phyloP scores from a whole-genome alignment of 176 grass and related monocot species.

The Triticum aestivum region DNA sequence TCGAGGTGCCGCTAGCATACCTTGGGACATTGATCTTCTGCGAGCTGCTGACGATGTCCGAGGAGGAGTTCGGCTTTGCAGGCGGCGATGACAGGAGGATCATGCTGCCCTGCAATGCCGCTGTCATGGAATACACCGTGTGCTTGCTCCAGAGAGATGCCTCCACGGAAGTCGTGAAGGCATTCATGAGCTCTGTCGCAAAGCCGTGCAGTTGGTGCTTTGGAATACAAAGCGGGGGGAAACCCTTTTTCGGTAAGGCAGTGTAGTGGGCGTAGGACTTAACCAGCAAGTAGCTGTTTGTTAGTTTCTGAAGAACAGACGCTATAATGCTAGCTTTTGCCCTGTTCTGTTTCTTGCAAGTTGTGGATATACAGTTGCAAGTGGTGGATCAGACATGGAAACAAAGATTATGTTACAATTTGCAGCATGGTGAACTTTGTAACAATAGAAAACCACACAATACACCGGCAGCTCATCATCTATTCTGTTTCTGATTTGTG shows the following conservation, averaged over 20 bases:
- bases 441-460: background rate
- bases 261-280: background rate
- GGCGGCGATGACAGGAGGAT: slow-evolving; percentile 1
- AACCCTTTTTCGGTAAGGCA: background rate
- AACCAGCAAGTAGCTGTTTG: background rate
- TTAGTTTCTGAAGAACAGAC: slow-evolving; percentile 16
- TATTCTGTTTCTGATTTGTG: background rate
- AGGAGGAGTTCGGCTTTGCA: slow-evolving; percentile 54
- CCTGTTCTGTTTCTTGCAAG: background rate
- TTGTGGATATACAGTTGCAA: slow-evolving; percentile 4
- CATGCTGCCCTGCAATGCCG: slow-evolving; percentile 40
- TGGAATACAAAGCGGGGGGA: background rate
- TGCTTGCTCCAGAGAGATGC: slow-evolving; percentile 39
- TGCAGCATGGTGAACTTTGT: background rate
- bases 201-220: background rate
- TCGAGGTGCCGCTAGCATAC: slow-evolving; percentile 28
- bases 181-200: slow-evolving; percentile 40
- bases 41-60: slow-evolving; percentile 29
- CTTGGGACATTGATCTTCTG: background rate
- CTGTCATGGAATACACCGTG: slow-evolving; percentile 45
- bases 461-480: background rate
- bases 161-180: slow-evolving; percentile 28
- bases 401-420: background rate
- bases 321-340: background rate
- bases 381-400: background rate